A percentile compares a stretch with the other conserved stretches of the same genome.
Conservation (phyloP, 2,329 filamentous ascomycete species). For the Seiridium unicorne region DNA sequence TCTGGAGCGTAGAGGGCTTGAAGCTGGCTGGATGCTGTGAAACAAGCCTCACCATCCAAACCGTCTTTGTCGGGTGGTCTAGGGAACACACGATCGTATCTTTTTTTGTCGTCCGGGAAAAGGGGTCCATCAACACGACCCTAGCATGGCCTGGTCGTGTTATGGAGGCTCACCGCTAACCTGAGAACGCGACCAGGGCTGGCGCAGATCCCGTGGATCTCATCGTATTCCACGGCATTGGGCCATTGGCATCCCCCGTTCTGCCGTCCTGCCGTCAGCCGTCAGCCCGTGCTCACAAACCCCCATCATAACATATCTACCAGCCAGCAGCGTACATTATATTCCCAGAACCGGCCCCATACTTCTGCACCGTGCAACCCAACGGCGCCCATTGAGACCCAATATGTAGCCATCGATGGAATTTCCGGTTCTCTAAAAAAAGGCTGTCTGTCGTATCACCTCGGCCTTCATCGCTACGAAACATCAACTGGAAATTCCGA, state of each 20-base stretch:
- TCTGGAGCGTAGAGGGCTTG: too few relatives aligned
- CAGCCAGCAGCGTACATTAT: not conserved
- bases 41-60: not conserved
- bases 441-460: not conserved
- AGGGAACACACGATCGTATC: not conserved
- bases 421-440: not conserved
- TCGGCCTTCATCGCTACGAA: not conserved
- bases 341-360: not conserved
- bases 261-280: not conserved
- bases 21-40: too few relatives aligned
- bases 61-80: not conserved
- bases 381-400: not conserved
- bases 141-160: not conserved
- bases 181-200: not conserved
- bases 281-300: not conserved
- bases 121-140: not conserved
- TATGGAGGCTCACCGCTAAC: constrained; percentile 1
- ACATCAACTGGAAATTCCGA: too few relatives aligned
- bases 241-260: not conserved
- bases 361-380: not conserved
- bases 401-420: not conserved
- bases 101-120: not conserved
- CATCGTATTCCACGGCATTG: constrained; percentile 3
- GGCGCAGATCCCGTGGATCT: constrained; percentile 1
- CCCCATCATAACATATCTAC: not conserved